Percentiles rank a stretch among this genome's conserved stretches.
These are phyloP conservation scores for Tricholoma hemisulphureum DNA, from an alignment of 768 basidiomycete genomes.

Conservation along the genomic window DNA sequence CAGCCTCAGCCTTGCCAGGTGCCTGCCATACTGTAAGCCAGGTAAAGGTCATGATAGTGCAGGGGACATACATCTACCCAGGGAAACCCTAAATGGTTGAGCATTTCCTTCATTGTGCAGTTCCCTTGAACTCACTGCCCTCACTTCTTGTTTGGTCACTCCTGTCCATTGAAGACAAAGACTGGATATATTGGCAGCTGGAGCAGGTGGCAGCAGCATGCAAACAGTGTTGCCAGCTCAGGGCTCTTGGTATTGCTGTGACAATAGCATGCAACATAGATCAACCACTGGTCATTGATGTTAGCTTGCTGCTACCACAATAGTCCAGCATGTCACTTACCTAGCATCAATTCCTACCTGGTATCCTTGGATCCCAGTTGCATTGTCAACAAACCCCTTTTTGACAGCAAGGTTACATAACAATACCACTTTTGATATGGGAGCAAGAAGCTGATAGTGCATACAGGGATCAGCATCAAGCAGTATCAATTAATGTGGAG, in stretches of 20 bases:
- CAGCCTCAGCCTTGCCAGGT: background rate
- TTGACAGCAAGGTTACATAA: no score
- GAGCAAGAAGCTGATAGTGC: background rate
- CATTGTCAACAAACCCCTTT: no score
- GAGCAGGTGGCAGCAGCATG: slow-evolving; percentile 4
- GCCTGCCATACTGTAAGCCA: background rate
- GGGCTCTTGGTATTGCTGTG: slow-evolving; percentile 3
- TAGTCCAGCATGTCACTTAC: background rate
- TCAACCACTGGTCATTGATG: slow-evolving; percentile 2
- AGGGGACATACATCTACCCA: slow-evolving; percentile 9
- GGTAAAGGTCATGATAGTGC: background rate
- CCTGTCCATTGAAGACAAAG: slow-evolving; percentile 11
- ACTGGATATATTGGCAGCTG: slow-evolving; percentile 6
- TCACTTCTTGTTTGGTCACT: slow-evolving; percentile 1
- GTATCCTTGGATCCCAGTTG: no score
- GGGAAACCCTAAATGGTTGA: slow-evolving; percentile 4
- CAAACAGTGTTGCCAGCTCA: slow-evolving; percentile 6
- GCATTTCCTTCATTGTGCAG: slow-evolving; percentile 5
- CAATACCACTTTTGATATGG: background rate
- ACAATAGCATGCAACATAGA: background rate
- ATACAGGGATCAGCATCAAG: no score
- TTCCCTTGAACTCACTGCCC: background rate
- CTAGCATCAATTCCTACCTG: slow-evolving; percentile 9
- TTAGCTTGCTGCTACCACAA: background rate
- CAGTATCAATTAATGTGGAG: no score